Evolutionary conservation across 176 grass and related monocot species (phyloP).

Genomic region (Oryza meyeriana): DNA sequence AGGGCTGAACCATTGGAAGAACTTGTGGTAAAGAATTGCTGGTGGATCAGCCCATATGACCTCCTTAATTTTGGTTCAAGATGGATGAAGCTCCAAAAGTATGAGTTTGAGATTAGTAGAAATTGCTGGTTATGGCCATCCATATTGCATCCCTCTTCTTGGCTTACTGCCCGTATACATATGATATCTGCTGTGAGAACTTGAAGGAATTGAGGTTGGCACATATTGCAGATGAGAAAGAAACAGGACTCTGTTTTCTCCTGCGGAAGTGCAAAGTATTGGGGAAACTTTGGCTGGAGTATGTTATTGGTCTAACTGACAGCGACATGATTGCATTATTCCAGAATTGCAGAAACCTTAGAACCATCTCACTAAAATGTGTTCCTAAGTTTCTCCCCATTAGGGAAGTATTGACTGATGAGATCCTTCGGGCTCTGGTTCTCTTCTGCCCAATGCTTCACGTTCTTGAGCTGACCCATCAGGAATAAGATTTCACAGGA

Average conservation of each 20-base stretch:
- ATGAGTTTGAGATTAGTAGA: constrained; percentile 52
- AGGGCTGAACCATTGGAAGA: constrained; percentile 40
- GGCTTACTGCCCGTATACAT: constrained; percentile 12
- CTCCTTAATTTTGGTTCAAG: constrained; percentile 51
- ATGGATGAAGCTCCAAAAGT: constrained; percentile 45
- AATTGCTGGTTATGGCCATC: constrained; percentile 23
- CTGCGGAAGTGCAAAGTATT: constrained; percentile 46
- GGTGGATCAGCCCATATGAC: constrained; percentile 46
- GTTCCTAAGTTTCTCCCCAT: not conserved
- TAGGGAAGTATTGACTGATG: constrained; percentile 44
- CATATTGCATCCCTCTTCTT: not conserved
- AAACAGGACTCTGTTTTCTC: constrained; percentile 43
- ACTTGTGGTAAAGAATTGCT: constrained; percentile 51
- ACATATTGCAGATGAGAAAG: constrained; percentile 35
- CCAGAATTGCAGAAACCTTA: constrained; percentile 52
- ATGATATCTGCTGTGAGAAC: constrained; percentile 33
- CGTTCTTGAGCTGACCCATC: constrained; percentile 41
- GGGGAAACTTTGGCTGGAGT: constrained; percentile 53
- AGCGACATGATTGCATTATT: constrained; percentile 50
- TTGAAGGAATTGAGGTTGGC: constrained; percentile 59
- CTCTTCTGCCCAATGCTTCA: constrained; percentile 27
- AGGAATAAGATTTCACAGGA: too few species aligned
- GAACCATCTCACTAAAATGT: constrained; percentile 44
- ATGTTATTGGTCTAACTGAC: constrained; percentile 50
- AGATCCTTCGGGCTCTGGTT: constrained; percentile 41